Evolutionary conservation across 2,329 filamentous ascomycete genomes (phyloP).

Genomic region (Parastagonospora nodorum): DNA sequence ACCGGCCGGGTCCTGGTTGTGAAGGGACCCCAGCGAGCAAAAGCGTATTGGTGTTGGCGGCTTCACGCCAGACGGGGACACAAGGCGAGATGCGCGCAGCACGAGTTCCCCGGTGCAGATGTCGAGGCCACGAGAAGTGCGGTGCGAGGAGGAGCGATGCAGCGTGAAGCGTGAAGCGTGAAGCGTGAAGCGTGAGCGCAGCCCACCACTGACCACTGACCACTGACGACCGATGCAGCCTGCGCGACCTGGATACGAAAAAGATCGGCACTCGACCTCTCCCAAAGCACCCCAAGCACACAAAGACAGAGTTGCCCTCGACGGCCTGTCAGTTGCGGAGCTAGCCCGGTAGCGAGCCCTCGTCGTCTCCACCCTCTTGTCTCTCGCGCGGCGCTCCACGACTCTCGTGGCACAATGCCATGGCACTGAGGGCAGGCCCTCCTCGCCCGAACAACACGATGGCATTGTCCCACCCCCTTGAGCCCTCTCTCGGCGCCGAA

Average conservation of each 20-base stretch:
- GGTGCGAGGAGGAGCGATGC: neutral
- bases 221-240: neutral
- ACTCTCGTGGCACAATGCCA: neutral
- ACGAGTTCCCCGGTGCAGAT: too few species aligned
- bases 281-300: neutral
- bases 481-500: neutral
- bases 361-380: slow-evolving; percentile 4
- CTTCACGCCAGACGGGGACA: too few species aligned
- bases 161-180: too few species aligned
- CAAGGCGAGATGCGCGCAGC: too few species aligned
- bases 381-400: neutral
- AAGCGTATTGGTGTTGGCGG: too few species aligned
- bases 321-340: slow-evolving; percentile 10
- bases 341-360: slow-evolving; percentile 4
- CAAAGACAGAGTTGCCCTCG: slow-evolving; percentile 5
- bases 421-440: neutral
- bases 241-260: slow-evolving; percentile 1
- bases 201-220: too few species aligned
- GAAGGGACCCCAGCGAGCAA: too few species aligned
- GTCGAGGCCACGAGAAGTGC: too few species aligned
- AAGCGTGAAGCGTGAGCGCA: too few species aligned
- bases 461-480: too few species aligned
- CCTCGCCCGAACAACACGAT: neutral
- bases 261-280: slow-evolving; percentile 5
- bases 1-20: too few species aligned